These are phyloP conservation scores for Sporisorium graminicola DNA, from an alignment of 1,284 basidiomycete genomes.

Conservation along the genomic window DNA sequence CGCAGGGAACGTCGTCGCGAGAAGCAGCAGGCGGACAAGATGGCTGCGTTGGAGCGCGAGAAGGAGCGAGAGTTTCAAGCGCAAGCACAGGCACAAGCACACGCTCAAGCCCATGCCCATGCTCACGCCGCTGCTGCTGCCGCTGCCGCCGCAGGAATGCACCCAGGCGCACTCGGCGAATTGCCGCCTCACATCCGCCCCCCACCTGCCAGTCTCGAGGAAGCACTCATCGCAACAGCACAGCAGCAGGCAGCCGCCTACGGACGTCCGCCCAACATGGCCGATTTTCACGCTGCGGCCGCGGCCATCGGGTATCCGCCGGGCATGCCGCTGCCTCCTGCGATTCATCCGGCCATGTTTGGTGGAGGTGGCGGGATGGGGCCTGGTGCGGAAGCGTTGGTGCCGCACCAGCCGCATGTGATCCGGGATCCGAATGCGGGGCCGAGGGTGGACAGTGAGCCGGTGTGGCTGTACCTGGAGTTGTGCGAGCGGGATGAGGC, in stretches of 20 bases:
- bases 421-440: slow-evolving; percentile 54
- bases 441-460: slow-evolving; percentile 66
- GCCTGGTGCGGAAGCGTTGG: slow-evolving; percentile 23
- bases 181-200: slow-evolving; percentile 37
- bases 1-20: slow-evolving; percentile 41
- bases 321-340: slow-evolving; percentile 38
- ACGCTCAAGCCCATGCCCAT: slow-evolving; percentile 47
- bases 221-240: slow-evolving; percentile 42
- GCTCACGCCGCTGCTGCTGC: slow-evolving; percentile 31
- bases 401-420: slow-evolving; percentile 36
- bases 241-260: slow-evolving; percentile 43
- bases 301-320: slow-evolving; percentile 44
- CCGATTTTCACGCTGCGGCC: slow-evolving; percentile 48
- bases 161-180: slow-evolving; percentile 28
- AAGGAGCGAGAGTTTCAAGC: slow-evolving; percentile 41
- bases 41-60: slow-evolving; percentile 40
- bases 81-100: slow-evolving; percentile 38
- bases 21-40: slow-evolving; percentile 51
- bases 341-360: slow-evolving; percentile 38
- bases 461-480: slow-evolving; percentile 67
- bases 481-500: slow-evolving; percentile 61
- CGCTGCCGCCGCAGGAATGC: slow-evolving; percentile 34
- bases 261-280: slow-evolving; percentile 41
- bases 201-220: slow-evolving; percentile 37
- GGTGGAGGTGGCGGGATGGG: slow-evolving; percentile 25